These are phyloP conservation scores for Syzygium jambos DNA, from an alignment of 345 rosid genomes.

Conservation along the genomic window DNA sequence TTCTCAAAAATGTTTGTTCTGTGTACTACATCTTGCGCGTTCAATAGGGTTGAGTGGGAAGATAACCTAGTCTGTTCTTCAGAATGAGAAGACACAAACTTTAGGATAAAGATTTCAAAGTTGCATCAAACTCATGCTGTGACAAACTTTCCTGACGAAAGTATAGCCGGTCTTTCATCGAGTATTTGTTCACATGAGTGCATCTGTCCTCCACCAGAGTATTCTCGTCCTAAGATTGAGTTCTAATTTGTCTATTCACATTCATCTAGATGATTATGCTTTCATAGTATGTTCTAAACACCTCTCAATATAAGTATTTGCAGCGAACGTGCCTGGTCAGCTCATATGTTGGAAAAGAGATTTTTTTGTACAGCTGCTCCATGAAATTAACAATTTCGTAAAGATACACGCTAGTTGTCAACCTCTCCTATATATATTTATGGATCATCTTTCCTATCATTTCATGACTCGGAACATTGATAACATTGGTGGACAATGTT, in stretches of 20 bases:
- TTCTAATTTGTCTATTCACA: neutral
- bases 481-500: neutral
- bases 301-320: neutral
- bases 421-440: neutral
- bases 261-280: neutral
- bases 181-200: neutral
- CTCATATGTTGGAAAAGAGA: neutral
- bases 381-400: neutral
- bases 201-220: neutral
- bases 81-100: neutral
- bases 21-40: neutral
- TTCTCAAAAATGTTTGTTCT: conserved; percentile 37
- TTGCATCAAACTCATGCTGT: neutral
- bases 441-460: neutral
- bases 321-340: neutral
- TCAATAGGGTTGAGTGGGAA: neutral
- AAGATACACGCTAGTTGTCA: neutral
- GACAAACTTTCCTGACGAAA: neutral
- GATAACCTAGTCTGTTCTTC: neutral
- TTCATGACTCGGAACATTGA: neutral
- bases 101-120: neutral
- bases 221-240: neutral
- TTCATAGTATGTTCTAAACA: neutral
- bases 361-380: neutral
- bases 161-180: neutral